A percentile compares a stretch with the other conserved stretches of the same genome.
Evolutionary conservation across 148 eudicot species (phyloP).

Genomic region (Camellia japonica): DNA sequence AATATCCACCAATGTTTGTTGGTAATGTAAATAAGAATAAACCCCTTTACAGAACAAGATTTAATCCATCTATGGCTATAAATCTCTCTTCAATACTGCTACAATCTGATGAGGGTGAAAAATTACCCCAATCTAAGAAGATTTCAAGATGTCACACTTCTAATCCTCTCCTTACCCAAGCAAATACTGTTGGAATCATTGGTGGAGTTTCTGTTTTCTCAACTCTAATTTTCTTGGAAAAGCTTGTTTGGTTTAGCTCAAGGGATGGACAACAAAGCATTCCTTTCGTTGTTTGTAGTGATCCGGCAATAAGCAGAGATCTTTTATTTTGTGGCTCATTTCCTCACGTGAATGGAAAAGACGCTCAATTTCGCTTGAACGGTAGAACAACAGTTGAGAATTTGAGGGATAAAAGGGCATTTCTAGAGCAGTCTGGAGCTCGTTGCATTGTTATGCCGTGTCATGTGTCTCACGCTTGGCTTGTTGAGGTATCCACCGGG

Average conservation of each 20-base stretch:
- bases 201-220: constrained; percentile 55
- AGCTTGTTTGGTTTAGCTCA: constrained; percentile 52
- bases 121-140: constrained; percentile 14
- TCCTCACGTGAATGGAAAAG: background rate
- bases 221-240: constrained; percentile 55
- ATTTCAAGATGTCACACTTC: constrained; percentile 1
- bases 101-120: constrained; percentile 19
- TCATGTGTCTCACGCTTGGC: constrained; percentile 48
- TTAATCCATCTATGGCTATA: constrained; percentile 14
- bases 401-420: constrained; percentile 37
- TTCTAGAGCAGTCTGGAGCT: constrained; percentile 57
- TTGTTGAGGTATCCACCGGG: constrained; percentile 38
- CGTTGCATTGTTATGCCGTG: constrained; percentile 64
- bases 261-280: constrained; percentile 29
- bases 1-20: constrained; percentile 16
- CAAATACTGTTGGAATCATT: constrained; percentile 50
- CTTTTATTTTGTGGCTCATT: constrained; percentile 1
- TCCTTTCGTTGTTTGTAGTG: constrained; percentile 56
- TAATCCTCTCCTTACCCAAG: constrained; percentile 14
- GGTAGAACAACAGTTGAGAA: constrained; percentile 26
- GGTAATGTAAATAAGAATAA: constrained; percentile 21
- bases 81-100: background rate
- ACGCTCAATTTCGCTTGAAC: background rate
- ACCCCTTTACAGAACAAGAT: constrained; percentile 17
- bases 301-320: constrained; percentile 29